Percentiles rank a stretch among this genome's conserved stretches.
These are phyloP conservation scores for Populus simonii DNA, from an alignment of 345 rosid species.

Conservation along the genomic window DNA sequence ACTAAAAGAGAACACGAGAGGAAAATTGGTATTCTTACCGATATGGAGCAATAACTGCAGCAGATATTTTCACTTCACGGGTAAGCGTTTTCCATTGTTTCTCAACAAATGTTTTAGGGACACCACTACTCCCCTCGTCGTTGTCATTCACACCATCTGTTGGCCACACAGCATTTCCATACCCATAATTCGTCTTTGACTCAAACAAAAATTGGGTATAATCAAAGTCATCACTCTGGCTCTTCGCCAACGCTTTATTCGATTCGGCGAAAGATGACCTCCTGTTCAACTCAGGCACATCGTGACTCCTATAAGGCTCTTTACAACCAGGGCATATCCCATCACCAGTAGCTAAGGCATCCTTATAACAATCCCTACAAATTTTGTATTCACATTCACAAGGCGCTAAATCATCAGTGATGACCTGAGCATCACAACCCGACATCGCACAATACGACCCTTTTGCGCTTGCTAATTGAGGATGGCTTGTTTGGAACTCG, in stretches of 20 bases:
- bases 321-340: conserved; percentile 56
- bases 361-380: conserved; percentile 47
- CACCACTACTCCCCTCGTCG: conserved; percentile 18
- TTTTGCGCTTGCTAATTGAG: conserved; percentile 23
- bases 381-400: conserved; percentile 51
- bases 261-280: conserved; percentile 33
- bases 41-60: conserved; percentile 48
- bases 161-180: conserved; percentile 51
- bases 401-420: conserved; percentile 33
- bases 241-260: conserved; percentile 12
- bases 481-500: conserved; percentile 26
- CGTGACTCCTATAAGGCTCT: conserved; percentile 35
- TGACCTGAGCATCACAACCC: conserved; percentile 40
- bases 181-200: conserved; percentile 43
- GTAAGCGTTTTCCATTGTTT: conserved; percentile 59
- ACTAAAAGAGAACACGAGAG: conserved; percentile 1
- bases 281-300: conserved; percentile 21
- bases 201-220: conserved; percentile 42
- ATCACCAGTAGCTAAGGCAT: conserved; percentile 25
- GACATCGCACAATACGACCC: conserved; percentile 36
- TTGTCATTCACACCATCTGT: conserved; percentile 26
- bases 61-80: conserved; percentile 37
- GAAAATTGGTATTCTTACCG: conserved; percentile 30
- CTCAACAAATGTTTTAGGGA: conserved; percentile 15
- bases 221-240: conserved; percentile 32